Conservation (phyloP, 345 rosid genomes). For the Orychophragmus violaceus region DNA sequence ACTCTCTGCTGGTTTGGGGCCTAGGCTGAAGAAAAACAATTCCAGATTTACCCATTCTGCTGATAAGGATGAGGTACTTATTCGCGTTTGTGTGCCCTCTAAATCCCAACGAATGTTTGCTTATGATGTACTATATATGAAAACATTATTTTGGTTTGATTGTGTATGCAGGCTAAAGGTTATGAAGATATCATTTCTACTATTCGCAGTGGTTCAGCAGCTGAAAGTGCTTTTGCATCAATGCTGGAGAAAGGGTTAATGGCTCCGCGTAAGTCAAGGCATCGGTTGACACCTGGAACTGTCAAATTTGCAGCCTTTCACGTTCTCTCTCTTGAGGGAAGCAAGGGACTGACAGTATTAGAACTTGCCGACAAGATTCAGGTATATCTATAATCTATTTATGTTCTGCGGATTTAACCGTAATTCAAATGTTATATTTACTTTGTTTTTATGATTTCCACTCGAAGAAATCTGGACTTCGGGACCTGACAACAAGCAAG, state of each 20-base stretch:
- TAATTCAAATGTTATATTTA: not conserved
- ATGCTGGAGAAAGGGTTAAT: constrained; percentile 95
- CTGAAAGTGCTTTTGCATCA: constrained; percentile 79
- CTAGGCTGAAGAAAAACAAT: constrained; percentile 58
- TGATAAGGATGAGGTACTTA: constrained; percentile 60
- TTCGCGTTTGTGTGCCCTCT: not conserved
- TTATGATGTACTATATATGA: constrained; percentile 2
- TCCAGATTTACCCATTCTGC: constrained; percentile 36
- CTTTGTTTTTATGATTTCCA: constrained; percentile 20
- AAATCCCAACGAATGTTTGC: not conserved
- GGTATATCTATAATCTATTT: constrained; percentile 38
- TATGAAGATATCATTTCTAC: constrained; percentile 68
- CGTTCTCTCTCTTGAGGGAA: constrained; percentile 95
- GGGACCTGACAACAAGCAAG: constrained; percentile 93
- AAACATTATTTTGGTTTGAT: constrained; percentile 6
- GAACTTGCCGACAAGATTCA: constrained; percentile 99
- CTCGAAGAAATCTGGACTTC: constrained; percentile 88
- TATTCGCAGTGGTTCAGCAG: constrained; percentile 93
- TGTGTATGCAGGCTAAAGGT: constrained; percentile 61
- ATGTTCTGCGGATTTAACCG: no score
- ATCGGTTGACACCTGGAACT: constrained; percentile 98
- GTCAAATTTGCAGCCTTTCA: constrained; percentile 99
- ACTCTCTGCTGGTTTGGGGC: constrained; percentile 85
- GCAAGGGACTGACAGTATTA: constrained; percentile 82
- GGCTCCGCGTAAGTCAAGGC: constrained; percentile 88